These are phyloP conservation scores for Cyberlindnera maritima DNA, from an alignment of 805 yeast genomes.

Conservation along the genomic window DNA sequence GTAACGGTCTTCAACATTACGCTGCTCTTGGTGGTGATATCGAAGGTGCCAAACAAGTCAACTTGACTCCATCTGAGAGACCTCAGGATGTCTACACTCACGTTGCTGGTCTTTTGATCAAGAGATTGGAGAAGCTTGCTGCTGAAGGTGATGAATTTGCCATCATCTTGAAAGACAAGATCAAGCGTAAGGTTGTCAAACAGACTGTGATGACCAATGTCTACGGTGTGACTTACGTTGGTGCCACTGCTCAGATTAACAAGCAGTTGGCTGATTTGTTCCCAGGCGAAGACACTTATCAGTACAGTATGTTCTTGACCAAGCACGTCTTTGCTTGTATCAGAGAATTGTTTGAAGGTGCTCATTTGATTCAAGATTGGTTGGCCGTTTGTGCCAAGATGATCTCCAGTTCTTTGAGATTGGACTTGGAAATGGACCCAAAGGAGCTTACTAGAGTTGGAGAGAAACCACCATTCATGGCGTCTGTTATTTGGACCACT, in stretches of 20 bases:
- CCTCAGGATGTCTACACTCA: constrained; percentile 77
- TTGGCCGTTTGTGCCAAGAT: constrained; percentile 79
- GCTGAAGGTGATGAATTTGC: constrained; percentile 55
- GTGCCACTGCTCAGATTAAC: constrained; percentile 86
- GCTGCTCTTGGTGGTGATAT: constrained; percentile 85
- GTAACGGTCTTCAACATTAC: constrained; percentile 83
- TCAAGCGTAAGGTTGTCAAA: constrained; percentile 85
- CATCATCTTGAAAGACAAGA: constrained; percentile 43
- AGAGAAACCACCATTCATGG: constrained; percentile 62
- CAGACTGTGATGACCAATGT: constrained; percentile 99
- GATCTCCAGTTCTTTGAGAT: constrained; percentile 72
- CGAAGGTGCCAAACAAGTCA: constrained; percentile 81
- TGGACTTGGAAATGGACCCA: constrained; percentile 47
- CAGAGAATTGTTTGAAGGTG: constrained; percentile 83
- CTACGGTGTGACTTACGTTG: constrained; percentile 92
- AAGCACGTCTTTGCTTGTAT: constrained; percentile 77
- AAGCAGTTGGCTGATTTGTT: constrained; percentile 67
- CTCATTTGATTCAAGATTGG: constrained; percentile 97
- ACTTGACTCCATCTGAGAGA: constrained; percentile 62
- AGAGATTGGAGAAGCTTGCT: constrained; percentile 52
- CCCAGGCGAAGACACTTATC: constrained; percentile 46
- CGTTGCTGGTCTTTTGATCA: constrained; percentile 63
- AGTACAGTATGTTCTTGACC: constrained; percentile 65
- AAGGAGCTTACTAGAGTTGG: constrained; percentile 38
- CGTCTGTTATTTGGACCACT: constrained; percentile 96